Evolutionary conservation across 2,329 filamentous ascomycete species (phyloP).

Genomic region (Arthroderma uncinatum): DNA sequence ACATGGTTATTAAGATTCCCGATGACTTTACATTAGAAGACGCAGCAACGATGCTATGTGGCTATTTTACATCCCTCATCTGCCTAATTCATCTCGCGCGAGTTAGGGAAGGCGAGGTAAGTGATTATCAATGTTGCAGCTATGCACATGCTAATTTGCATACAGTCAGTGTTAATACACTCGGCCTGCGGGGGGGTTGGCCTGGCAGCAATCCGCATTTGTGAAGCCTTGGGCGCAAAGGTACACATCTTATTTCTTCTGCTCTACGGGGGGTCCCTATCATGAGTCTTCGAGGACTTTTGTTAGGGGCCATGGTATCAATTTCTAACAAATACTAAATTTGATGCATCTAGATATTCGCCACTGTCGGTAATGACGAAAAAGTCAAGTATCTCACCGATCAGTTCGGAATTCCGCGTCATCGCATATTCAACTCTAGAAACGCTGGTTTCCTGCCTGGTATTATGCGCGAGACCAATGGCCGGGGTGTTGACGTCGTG

Average conservation of each 20-base stretch:
- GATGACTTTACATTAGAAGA: constrained; percentile 14
- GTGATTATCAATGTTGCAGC: not conserved
- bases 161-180: constrained; percentile 18
- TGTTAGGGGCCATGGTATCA: no score
- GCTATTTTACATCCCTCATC: constrained; percentile 15
- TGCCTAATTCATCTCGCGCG: constrained; percentile 12
- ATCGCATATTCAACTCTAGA: constrained; percentile 14
- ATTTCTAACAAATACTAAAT: no score
- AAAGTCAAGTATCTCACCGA: constrained; percentile 15
- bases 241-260: constrained; percentile 14
- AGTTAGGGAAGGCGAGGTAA: constrained; percentile 10
- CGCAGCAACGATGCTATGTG: constrained; percentile 12
- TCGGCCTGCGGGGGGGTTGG: constrained; percentile 17
- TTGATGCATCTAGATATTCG: constrained; percentile 1
- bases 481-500: constrained; percentile 15
- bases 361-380: constrained; percentile 15
- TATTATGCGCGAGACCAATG: constrained; percentile 12
- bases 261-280: no score
- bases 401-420: constrained; percentile 9
- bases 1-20: constrained; percentile 11
- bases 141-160: not conserved
- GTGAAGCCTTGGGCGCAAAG: constrained; percentile 14
- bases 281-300: no score
- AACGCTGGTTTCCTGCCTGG: constrained; percentile 10
- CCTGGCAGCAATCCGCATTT: constrained; percentile 17